Evolutionary conservation across 768 basidiomycete species (phyloP), one percentile per base, ranked within the genome.

Genomic region (Nevesoporus exiguus): DNA sequence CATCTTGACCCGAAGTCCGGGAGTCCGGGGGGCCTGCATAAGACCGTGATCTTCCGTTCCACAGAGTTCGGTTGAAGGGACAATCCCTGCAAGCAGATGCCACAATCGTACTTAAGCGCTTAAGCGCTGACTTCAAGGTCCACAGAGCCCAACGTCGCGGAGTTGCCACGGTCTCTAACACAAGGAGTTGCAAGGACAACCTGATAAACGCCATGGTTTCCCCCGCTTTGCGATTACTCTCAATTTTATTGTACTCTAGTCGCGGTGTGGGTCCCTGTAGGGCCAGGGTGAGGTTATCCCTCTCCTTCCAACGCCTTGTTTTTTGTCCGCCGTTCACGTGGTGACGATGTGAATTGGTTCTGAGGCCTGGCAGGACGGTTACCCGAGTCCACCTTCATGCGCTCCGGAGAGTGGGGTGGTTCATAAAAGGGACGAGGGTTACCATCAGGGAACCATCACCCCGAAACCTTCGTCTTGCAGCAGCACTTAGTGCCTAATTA

Each of bases 201-300:
- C 33, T 13, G 10, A 11, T 3, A 11, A 11, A 7, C 33, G 5
- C 33, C 11, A 15, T 34, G 33, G 24, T 49, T 47, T 36, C 34
- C 34, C 31, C 47, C 17, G 4, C 29, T 45, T 46, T 46, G 33
- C 44, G 14, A 44, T 49, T n/a, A 10, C 21, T 31, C 27, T 31
- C 15, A 21, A 19, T 7, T 40, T 50, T 57, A 50, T 66, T 67
- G 52, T 66, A 44, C 42, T 56, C 42, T 46, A 48, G 60, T 62
- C 27, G 45, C 36, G 7, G 1, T 62, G 64, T 65, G 52, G 62
- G 63, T 56, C 65, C 53, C 19, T 60, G 63, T 67, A 10, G 66
- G 60, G 60, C 60, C 64, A 42, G 44, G 19, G 31, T 8, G 30
- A 36, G 25, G 10, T 45, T 5, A 11, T 43, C 14, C 24, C 15